A percentile compares a stretch with the other conserved stretches of the same genome.
phyloP scores from a whole-genome alignment of 352 stramenopile species.

The Pseudoperonospora humuli region DNA sequence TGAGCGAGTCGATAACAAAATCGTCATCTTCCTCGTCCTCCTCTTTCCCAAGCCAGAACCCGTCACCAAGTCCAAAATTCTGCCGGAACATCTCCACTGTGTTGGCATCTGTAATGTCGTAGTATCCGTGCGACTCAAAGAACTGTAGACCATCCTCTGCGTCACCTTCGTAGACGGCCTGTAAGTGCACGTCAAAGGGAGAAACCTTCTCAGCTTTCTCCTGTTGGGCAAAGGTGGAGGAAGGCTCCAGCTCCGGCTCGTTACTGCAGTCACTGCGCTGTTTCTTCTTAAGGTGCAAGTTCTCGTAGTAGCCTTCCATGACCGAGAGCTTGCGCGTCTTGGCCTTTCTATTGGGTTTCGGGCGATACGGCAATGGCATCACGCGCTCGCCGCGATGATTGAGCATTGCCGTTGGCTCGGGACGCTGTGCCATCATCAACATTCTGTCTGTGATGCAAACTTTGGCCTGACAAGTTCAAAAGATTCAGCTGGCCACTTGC shows the following conservation, averaged over 20 bases:
- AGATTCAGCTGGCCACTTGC: neutral
- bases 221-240: constrained; percentile 2
- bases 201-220: constrained; percentile 15
- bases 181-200: constrained; percentile 58
- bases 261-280: constrained; percentile 24
- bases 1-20: constrained; percentile 6
- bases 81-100: constrained; percentile 73
- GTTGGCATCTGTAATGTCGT: constrained; percentile 74
- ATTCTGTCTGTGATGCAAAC: constrained; percentile 9
- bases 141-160: constrained; percentile 60
- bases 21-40: constrained; percentile 15
- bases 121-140: constrained; percentile 79
- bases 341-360: constrained; percentile 11
- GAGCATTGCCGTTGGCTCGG: constrained; percentile 20
- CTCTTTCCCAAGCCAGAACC: constrained; percentile 51
- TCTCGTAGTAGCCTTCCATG: constrained; percentile 23
- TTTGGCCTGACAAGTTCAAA: neutral
- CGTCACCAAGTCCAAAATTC: constrained; percentile 57
- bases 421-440: constrained; percentile 15
- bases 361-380: constrained; percentile 19
- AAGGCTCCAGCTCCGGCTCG: constrained; percentile 13
- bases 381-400: constrained; percentile 37
- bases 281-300: constrained; percentile 27
- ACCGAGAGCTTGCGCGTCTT: constrained; percentile 35
- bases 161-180: constrained; percentile 50